A percentile compares a stretch with the other conserved stretches of the same genome.
Conservation (phyloP, 306 rosid species). For the Urtica urens region DNA sequence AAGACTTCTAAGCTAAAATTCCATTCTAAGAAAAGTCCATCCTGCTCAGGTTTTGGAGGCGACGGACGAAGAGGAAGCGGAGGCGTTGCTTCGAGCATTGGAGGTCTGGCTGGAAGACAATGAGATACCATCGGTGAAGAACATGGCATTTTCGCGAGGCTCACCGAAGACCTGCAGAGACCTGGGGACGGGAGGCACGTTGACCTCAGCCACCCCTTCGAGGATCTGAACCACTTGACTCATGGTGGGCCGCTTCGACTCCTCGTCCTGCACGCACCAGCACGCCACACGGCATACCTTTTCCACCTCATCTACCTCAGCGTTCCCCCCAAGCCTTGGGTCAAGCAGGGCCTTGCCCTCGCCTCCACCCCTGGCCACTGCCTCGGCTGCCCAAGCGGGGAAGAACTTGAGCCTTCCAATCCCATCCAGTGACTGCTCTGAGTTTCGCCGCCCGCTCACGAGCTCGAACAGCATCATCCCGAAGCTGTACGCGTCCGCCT, state of each 20-base stretch:
- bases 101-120: conserved; percentile 8
- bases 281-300: conserved; percentile 26
- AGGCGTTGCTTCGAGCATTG: background rate
- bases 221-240: conserved; percentile 23
- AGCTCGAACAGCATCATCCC: conserved; percentile 32
- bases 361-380: conserved; percentile 11
- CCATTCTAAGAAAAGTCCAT: background rate
- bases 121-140: conserved; percentile 10
- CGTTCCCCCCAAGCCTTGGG: conserved; percentile 17
- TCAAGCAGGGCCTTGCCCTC: conserved; percentile 19
- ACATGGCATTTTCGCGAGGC: background rate
- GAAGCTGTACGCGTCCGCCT: conserved; percentile 37
- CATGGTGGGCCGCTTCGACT: conserved; percentile 24
- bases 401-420: conserved; percentile 20
- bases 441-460: conserved; percentile 30
- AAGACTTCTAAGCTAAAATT: background rate
- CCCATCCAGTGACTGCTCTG: conserved; percentile 17
- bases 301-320: conserved; percentile 13
- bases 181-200: conserved; percentile 21
- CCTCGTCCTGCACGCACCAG: conserved; percentile 34
- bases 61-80: conserved; percentile 7
- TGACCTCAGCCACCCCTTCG: conserved; percentile 16
- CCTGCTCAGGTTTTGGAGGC: background rate
- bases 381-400: conserved; percentile 24
- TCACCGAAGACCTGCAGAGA: conserved; percentile 5